phyloP scores from a whole-genome alignment of 2,329 filamentous ascomycete species.

The Fusarium cyanostomum region DNA sequence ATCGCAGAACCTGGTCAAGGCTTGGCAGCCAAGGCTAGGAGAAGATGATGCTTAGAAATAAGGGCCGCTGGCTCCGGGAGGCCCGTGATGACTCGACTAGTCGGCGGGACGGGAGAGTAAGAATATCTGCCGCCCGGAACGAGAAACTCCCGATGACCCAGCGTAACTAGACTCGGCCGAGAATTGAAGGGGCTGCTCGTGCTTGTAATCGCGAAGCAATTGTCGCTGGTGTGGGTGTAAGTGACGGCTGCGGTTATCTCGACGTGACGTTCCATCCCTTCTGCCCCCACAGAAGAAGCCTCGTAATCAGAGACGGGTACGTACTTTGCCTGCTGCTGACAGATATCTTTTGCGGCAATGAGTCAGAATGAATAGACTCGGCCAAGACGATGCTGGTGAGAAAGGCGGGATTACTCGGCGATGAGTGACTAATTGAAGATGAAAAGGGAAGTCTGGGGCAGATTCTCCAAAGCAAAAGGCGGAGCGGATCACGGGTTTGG shows the following conservation, averaged over 20 bases:
- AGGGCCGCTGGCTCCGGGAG: conserved; percentile 32
- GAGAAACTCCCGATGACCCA: conserved; percentile 18
- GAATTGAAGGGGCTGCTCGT: conserved; percentile 3
- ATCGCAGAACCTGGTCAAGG: conserved; percentile 27
- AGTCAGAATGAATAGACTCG: conserved; percentile 27
- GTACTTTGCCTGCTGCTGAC: conserved; percentile 6
- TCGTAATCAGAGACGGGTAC: conserved; percentile 7
- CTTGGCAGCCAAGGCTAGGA: neutral
- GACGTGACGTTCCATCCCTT: conserved; percentile 36
- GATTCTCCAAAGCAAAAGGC: conserved; percentile 6
- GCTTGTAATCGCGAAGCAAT: conserved; percentile 1
- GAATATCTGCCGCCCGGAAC: conserved; percentile 23
- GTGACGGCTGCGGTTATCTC: conserved; percentile 18
- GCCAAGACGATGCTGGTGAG: conserved; percentile 23
- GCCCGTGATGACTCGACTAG: conserved; percentile 21
- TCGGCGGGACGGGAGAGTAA: conserved; percentile 7
- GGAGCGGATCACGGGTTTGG: conserved; percentile 35
- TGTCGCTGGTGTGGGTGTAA: conserved; percentile 3
- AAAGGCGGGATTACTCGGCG: conserved; percentile 30
- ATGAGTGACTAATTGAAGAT: neutral
- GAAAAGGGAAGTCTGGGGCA: conserved; percentile 22
- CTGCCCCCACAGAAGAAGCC: conserved; percentile 23
- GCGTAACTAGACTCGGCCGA: conserved; percentile 14
- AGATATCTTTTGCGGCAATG: conserved; percentile 7
- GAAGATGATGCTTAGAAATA: conserved; percentile 27